phyloP scores from a whole-genome alignment of 306 rosid species.

The Cucurbita pepo region DNA sequence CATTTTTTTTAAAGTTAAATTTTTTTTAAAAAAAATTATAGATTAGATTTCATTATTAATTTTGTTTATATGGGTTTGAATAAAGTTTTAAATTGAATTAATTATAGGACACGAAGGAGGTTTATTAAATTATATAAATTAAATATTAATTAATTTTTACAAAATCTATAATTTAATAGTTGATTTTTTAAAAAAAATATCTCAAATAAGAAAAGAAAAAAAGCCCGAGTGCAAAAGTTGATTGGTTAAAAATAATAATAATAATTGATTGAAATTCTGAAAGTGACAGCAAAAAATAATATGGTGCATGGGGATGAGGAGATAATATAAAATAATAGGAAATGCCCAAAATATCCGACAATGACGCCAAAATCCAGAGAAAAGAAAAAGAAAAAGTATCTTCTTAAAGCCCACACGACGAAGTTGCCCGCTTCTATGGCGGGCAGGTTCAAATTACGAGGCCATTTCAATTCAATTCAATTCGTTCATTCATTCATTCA shows the following conservation, averaged over 20 bases:
- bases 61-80: no score
- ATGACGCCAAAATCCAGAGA: background rate
- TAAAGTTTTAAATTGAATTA: no score
- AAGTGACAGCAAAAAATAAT: background rate
- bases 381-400: no score
- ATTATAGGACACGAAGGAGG: no score
- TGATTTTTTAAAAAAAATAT: no score
- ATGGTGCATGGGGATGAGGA: background rate
- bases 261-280: background rate
- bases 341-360: background rate
- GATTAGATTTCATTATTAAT: no score
- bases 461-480: conserved; percentile 1
- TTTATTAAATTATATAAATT: no score
- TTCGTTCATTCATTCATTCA: background rate
- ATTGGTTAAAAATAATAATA: background rate
- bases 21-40: no score
- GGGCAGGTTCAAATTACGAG: conserved; percentile 24
- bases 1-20: no score
- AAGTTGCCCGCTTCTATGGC: conserved; percentile 38
- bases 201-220: background rate
- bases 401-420: conserved; percentile 7
- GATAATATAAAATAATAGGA: conserved; percentile 1
- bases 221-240: background rate
- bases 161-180: no score
- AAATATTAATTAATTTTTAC: no score